Evolutionary conservation across 805 yeast species (phyloP), one percentile per base, ranked within the genome.

Genomic region (Jamesozyma gamospora): DNA sequence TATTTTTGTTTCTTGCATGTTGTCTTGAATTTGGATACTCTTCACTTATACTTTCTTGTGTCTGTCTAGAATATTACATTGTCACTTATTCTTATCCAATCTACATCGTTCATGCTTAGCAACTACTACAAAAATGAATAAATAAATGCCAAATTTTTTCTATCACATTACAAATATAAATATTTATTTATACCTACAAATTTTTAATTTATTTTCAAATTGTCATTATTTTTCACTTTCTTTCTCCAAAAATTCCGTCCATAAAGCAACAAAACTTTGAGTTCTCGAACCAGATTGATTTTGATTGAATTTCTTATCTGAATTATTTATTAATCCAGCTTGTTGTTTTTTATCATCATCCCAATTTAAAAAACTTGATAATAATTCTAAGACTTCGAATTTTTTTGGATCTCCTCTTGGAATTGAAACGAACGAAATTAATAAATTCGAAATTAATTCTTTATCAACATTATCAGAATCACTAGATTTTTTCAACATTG

Each of bases 341-440:
- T 79, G 82, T 18, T 75, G 65, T 52, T 73, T 77, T 56, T 82
- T 77, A 33, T 73, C 78, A 36, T 85, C 92, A 59, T 82, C 90
- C 98, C 98, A 92, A 42, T 75, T 81, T 42, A 92, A 67, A 48
- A 81, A 79, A 43, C 84, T 83, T 10, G 95, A 74, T 32, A 92
- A 81, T 43, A 92, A 71, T 55, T 77, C 83, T 36, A 92, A 69
- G 4, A 92, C 95, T 67, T 92, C 97, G 56, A 83, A 92, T 61
- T 92, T 87, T 63, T 88, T 90, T 8, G 95, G 74, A 58, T 92
- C 99, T 1, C 92, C 95, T 44, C 98, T 69, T 5, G 95, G 96
- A 25, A 90, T 67, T 27, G 81, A 80, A 14, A 92, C 71, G 62
- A 88, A 92, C 40, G 92, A 84, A 14, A 92, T 72, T 37, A 92